Percentiles rank a stretch among this genome's conserved stretches.
These are phyloP conservation scores for Marsdenia floribunda DNA, from an alignment of 257 asterid species.

Conservation along the genomic window DNA sequence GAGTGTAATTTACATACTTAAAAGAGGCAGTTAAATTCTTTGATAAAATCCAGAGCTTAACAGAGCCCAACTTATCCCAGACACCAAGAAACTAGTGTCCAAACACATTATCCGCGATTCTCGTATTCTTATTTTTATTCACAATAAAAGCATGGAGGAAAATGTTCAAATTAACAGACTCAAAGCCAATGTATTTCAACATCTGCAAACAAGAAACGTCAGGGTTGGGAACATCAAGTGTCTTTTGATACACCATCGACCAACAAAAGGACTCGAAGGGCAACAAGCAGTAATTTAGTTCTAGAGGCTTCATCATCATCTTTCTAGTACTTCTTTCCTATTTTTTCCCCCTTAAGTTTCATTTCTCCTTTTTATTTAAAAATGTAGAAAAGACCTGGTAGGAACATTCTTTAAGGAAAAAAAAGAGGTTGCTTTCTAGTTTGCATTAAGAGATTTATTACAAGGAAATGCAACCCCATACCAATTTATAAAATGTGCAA, in stretches of 20 bases:
- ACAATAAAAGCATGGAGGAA: too few relatives aligned
- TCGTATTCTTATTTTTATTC: neutral
- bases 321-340: too few relatives aligned
- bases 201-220: neutral
- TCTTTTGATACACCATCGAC: neutral
- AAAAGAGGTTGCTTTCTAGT: neutral
- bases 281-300: neutral
- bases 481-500: neutral
- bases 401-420: neutral
- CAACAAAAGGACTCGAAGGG: neutral
- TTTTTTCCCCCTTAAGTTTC: too few relatives aligned
- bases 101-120: neutral
- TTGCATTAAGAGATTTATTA: neutral
- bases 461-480: neutral
- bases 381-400: neutral
- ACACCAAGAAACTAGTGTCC: neutral
- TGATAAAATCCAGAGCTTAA: constrained; percentile 9
- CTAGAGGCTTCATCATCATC: too few relatives aligned
- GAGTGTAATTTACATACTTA: neutral
- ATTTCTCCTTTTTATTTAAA: too few relatives aligned
- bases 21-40: constrained; percentile 17
- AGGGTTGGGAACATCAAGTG: neutral
- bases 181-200: neutral
- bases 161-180: too few relatives aligned
- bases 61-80: neutral